Evolutionary conservation across 2,329 filamentous ascomycete genomes (phyloP).

Genomic region (Fusarium irregulare): DNA sequence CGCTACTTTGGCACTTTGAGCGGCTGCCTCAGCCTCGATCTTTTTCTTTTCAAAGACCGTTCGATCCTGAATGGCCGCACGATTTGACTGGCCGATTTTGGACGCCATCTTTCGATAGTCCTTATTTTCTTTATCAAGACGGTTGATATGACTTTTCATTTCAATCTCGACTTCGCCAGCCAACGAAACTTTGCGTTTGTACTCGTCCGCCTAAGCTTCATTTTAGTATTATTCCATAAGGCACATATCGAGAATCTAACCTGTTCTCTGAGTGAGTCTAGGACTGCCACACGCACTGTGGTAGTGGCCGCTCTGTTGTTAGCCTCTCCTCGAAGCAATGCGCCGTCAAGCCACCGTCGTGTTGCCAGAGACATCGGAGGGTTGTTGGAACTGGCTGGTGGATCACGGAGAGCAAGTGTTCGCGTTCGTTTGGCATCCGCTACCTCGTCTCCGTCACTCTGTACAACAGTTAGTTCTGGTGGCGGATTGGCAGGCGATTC

Average conservation of each 20-base stretch:
- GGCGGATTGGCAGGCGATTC: background rate
- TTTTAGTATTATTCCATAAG: conserved; percentile 26
- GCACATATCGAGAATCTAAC: conserved; percentile 42
- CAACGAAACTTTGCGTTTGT: conserved; percentile 42
- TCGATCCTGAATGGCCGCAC: conserved; percentile 64
- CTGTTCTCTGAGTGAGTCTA: conserved; percentile 55
- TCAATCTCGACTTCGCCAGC: conserved; percentile 49
- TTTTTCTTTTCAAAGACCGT: conserved; percentile 60
- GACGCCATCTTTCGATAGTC: conserved; percentile 59
- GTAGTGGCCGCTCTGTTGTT: conserved; percentile 39
- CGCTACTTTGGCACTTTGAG: conserved; percentile 45
- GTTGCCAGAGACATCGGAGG: conserved; percentile 51
- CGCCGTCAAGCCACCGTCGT: conserved; percentile 46
- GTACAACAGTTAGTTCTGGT: background rate
- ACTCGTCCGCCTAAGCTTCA: conserved; percentile 46
- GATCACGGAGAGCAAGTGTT: conserved; percentile 36
- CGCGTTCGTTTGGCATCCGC: conserved; percentile 49
- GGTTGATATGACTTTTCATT: conserved; percentile 56
- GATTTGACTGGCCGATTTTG: conserved; percentile 59
- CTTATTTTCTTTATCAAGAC: conserved; percentile 59
- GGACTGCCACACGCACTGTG: conserved; percentile 47
- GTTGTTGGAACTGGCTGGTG: conserved; percentile 40
- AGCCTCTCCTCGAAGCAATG: conserved; percentile 16
- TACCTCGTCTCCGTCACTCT: conserved; percentile 50
- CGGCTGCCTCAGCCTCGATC: conserved; percentile 52